These are phyloP conservation scores for Pneumocystis sp. DNA, from an alignment of 1,139 yeast species.

Conservation along the genomic window DNA sequence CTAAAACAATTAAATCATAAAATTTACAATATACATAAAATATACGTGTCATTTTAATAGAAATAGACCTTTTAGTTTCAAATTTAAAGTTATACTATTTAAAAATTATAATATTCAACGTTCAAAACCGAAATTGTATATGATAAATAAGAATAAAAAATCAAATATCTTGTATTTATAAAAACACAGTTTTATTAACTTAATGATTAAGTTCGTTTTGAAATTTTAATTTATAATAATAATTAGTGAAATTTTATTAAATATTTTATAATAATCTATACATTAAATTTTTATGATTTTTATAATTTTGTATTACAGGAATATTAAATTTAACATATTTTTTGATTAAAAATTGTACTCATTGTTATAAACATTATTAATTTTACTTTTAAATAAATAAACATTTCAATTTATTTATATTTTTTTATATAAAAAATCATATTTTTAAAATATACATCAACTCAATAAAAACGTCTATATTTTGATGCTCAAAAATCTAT, in stretches of 20 bases:
- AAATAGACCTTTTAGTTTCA: not conserved
- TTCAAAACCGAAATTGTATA: not conserved
- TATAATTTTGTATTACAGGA: not conserved
- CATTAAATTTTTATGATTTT: not conserved
- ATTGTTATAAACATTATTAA: not conserved
- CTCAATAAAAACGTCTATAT: not conserved
- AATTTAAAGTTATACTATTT: not conserved
- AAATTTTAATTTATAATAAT: not conserved
- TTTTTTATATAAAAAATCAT: not conserved
- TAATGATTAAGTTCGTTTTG: not conserved
- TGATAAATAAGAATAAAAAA: too few relatives aligned
- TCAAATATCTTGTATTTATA: not conserved
- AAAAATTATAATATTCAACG: not conserved
- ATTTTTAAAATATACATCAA: not conserved
- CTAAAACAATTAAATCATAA: not conserved
- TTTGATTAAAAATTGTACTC: not conserved
- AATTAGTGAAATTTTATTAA: not conserved
- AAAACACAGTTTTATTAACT: not conserved
- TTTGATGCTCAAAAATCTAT: not conserved
- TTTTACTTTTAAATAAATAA: not conserved
- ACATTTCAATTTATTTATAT: not conserved
- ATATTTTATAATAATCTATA: not conserved
- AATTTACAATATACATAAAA: not conserved
- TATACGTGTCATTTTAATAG: not conserved
- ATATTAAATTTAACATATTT: not conserved